Evolutionary conservation across 2,329 filamentous ascomycete species (phyloP).

Genomic region (Pestalotiopsis sp.): DNA sequence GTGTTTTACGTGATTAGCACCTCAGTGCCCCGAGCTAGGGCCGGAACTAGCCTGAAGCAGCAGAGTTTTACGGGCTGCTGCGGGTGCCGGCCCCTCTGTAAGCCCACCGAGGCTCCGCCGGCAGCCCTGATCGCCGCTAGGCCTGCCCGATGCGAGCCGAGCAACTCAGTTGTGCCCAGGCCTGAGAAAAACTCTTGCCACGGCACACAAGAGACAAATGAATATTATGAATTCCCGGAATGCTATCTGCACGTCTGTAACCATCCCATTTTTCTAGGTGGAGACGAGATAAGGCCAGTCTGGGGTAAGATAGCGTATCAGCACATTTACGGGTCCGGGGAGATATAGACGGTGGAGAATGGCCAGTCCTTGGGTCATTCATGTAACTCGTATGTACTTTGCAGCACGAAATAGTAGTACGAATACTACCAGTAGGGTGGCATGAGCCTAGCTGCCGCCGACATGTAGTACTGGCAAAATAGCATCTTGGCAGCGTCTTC

Average conservation of each 20-base stretch:
- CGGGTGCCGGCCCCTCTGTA: neutral
- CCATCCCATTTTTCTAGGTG: neutral
- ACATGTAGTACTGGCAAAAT: neutral
- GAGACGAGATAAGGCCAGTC: conserved; percentile 2
- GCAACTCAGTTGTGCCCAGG: neutral
- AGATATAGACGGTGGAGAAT: neutral
- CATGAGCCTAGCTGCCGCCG: too few species aligned
- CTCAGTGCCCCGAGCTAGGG: neutral
- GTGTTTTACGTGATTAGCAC: conserved; percentile 9
- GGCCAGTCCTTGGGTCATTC: too few species aligned
- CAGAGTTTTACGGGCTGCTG: neutral
- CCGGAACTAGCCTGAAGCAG: neutral
- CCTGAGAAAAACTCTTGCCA: neutral
- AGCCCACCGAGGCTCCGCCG: neutral
- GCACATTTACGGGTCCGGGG: neutral
- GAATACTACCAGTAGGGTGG: too few species aligned
- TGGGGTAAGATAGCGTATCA: conserved; percentile 4
- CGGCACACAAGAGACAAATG: conserved; percentile 3
- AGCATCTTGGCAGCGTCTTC: neutral
- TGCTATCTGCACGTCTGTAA: neutral
- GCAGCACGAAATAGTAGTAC: too few species aligned
- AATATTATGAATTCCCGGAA: conserved; percentile 1
- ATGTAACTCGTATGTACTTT: too few species aligned
- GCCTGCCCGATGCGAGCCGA: conserved; percentile 5
- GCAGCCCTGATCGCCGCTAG: neutral